Evolutionary conservation across 192 early-diverging fungal species (phyloP), one percentile per base, ranked within the genome.

Genomic region (Linnemannia zychae): DNA sequence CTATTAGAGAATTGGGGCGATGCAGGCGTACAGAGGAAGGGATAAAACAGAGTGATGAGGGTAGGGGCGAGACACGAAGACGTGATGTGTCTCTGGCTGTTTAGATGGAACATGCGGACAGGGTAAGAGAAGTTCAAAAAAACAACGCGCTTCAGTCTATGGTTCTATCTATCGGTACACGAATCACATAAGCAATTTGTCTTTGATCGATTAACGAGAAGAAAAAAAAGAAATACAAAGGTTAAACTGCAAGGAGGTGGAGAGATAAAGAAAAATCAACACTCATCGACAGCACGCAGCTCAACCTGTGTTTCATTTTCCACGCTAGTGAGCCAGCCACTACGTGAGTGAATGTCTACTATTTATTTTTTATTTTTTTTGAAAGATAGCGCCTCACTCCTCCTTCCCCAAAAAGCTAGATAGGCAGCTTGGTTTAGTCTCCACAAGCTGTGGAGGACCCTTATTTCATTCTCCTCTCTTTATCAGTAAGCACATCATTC

Each of bases 361-460:
- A n/a, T n/a, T n/a, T n/a, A n/a, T n/a, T n/a, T n/a, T n/a, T n/a
- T n/a, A n/a, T 44, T 9, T 44, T 44, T 44, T 44, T 9, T 44
- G 40, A 44, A 6, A 44, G 40, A 44, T 44, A 44, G 40, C 9
- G 9, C 3, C 40, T 9, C 40, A n/a, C 40, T 44, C 40, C 40
- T 9, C 40, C 40, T 44, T 9, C 40, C 9, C 24, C 24, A 63
- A 31, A 63, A 31, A 28, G 28, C 53, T 63, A 63, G 57, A 63
- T 63, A 63, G 57, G 3, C 24, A 63, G 12, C 12, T 63, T 28
- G 57, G 24, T 63, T 63, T 63, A 28, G 57, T 63, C 57, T 63
- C 57, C 57, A 63, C 57, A 63, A 63, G 57, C 57, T 63, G 57
- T 63, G 57, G 57, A 63, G 57, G 57, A 63, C 57, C 57, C 57